Percentiles rank a stretch among this genome's conserved stretches.
Evolutionary conservation across 1,139 yeast genomes (phyloP).

Genomic region (Kodamaea sp.): DNA sequence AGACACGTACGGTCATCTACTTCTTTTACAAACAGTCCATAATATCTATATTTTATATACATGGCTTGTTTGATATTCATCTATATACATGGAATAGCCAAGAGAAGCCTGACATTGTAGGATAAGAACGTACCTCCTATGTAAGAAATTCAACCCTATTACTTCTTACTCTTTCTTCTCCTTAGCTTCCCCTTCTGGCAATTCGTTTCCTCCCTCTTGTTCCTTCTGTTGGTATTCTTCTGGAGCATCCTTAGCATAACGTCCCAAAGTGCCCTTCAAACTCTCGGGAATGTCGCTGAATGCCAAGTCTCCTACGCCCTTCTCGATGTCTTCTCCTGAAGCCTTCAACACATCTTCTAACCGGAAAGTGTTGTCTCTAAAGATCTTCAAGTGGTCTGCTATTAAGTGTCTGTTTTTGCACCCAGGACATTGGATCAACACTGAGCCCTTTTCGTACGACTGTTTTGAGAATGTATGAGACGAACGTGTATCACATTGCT

Average conservation of each 20-base stretch:
- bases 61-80: too few species aligned
- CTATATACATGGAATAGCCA: too few species aligned
- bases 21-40: too few species aligned
- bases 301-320: constrained; percentile 60
- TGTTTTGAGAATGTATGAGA: constrained; percentile 89
- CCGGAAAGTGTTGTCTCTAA: constrained; percentile 71
- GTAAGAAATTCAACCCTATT: too few species aligned
- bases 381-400: constrained; percentile 87
- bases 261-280: constrained; percentile 56
- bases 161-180: not conserved
- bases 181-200: constrained; percentile 7
- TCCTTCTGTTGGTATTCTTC: constrained; percentile 25
- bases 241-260: constrained; percentile 68
- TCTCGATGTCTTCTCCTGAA: constrained; percentile 73
- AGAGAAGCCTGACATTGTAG: too few species aligned
- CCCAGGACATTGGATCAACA: constrained; percentile 87
- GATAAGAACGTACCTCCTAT: too few species aligned
- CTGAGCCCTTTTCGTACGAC: constrained; percentile 85
- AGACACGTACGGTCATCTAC: too few species aligned
- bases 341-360: constrained; percentile 77
- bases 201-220: constrained; percentile 12
- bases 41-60: too few species aligned
- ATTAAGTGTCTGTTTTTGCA: constrained; percentile 87
- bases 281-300: constrained; percentile 75
- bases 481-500: constrained; percentile 79